Evolutionary conservation across 129 eudicot species (phyloP), one percentile per base, ranked within the genome.

Genomic region (Ambrosia trifida): DNA sequence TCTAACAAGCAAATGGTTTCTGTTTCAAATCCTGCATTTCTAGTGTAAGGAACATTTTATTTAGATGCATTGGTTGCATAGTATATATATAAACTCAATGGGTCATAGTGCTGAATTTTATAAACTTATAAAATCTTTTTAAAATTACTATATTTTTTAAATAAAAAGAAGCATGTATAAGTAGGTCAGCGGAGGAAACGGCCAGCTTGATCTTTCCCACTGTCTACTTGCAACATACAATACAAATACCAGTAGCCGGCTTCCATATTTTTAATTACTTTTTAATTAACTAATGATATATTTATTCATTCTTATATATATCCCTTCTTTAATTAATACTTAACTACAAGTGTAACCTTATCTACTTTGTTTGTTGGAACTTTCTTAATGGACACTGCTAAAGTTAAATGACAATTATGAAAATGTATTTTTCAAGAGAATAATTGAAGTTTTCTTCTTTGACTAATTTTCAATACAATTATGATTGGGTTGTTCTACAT

Each of bases 231-330:
- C 70, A 14, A 33, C 57, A 43, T 28, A 33, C 57, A 43, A 31
- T n/a, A 33, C 32, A 14, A 46, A 61, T 62, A 62, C 77, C 77
- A 61, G 35, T 61, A 73, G 77, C 77, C 77, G 70, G 77, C 77
- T 47, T 73, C 20, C 3, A 12, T 30, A 10, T 56, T 72, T 72
- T 40, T 72, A 28, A 46, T 24, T 61, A 46, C 19, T 19, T 61
- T 53, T 18, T 11, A 28, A 10, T n/a, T 72, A 72, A 58, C 36
- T 45, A 43, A 24, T 24, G 28, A 24, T 24, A 2, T 43, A 72
- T 8, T 11, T 72, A 60, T 28, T 33, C 7, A 12, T 59, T 45
- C 33, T 53, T 68, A 6, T 40, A 40, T 8, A 17, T 72, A 60
- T 28, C 45, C 3, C 3, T 59, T 45, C 47, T 53, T 68, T 69